These are phyloP conservation scores for Fragosphaeria purpurea DNA, from an alignment of 2,329 filamentous ascomycete genomes.

Conservation along the genomic window DNA sequence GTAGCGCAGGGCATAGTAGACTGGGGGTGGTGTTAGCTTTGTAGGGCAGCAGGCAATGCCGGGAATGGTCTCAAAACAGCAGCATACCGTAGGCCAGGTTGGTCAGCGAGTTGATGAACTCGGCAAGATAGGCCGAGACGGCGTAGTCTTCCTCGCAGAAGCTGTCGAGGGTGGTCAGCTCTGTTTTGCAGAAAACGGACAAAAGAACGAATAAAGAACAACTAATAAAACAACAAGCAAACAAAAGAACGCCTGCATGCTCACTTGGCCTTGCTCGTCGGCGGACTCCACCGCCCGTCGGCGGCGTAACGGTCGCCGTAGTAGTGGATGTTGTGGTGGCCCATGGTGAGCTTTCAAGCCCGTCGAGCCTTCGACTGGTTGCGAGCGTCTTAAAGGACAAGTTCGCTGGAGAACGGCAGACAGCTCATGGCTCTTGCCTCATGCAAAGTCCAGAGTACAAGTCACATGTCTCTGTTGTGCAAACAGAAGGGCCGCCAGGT, in stretches of 20 bases:
- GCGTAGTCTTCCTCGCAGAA: conserved; percentile 39
- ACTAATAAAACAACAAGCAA: no score
- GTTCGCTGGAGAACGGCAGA: no score
- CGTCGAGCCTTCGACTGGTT: no score
- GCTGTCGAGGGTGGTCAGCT: conserved; percentile 5
- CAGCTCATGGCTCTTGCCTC: no score
- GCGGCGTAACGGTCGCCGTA: conserved; percentile 14
- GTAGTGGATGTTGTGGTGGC: conserved; percentile 16
- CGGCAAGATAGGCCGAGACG: conserved; percentile 38
- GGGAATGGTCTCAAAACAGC: background rate
- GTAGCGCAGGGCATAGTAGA: conserved; percentile 29
- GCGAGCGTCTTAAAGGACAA: no score
- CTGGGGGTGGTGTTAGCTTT: conserved; percentile 15
- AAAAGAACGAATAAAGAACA: no score
- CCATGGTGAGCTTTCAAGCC: conserved; percentile 9
- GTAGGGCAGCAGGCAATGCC: no score
- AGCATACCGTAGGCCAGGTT: conserved; percentile 36
- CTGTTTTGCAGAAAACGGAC: no score
- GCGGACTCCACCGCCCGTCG: conserved; percentile 17
- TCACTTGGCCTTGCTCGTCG: conserved; percentile 20
- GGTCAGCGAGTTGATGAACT: conserved; percentile 42
- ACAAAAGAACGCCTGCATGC: background rate
- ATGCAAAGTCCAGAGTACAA: no score
- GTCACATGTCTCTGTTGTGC: no score
- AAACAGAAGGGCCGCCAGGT: no score